Conservation (phyloP, 108 stramenopile species). For the Conticribra weissflogii region DNA sequence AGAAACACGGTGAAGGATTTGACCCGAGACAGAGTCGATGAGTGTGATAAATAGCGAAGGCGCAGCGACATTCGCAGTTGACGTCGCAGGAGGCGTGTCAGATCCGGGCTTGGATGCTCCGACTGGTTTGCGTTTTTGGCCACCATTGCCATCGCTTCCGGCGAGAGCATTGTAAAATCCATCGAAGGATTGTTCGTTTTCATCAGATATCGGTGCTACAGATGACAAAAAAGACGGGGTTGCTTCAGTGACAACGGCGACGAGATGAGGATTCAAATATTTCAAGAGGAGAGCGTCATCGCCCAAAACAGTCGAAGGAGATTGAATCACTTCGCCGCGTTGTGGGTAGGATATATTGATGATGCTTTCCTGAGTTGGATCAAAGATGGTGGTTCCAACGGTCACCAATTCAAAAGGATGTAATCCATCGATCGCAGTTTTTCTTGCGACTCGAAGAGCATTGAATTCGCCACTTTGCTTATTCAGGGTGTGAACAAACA, state of each 20-base stretch:
- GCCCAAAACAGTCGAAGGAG: slow-evolving; percentile 82
- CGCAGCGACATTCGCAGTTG: slow-evolving; percentile 13
- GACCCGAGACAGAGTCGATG: slow-evolving; percentile 92
- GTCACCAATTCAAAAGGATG: slow-evolving; percentile 42
- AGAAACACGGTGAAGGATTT: slow-evolving; percentile 86
- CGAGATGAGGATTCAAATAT: slow-evolving; percentile 94
- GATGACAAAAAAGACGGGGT: slow-evolving; percentile 40
- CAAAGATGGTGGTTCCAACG: slow-evolving; percentile 69
- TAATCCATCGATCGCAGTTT: slow-evolving; percentile 16
- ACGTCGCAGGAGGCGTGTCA: slow-evolving; percentile 27
- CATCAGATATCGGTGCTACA: slow-evolving; percentile 13
- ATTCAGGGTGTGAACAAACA: slow-evolving; percentile 71
- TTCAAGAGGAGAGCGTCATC: slow-evolving; percentile 94
- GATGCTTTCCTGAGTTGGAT: slow-evolving; percentile 68
- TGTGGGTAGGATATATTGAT: slow-evolving; percentile 75
- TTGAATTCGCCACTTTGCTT: slow-evolving; percentile 46
- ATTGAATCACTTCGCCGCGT: slow-evolving; percentile 78
- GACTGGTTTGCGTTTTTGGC: slow-evolving; percentile 58
- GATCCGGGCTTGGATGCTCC: slow-evolving; percentile 62
- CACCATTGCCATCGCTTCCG: slow-evolving; percentile 14
- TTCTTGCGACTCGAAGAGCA: slow-evolving; percentile 35
- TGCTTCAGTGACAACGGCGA: slow-evolving; percentile 75
- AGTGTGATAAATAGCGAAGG: slow-evolving; percentile 77
- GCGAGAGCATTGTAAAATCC: slow-evolving; percentile 42
- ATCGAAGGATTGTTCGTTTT: slow-evolving; percentile 30